Evolutionary conservation across 2,329 filamentous ascomycete genomes (phyloP).

Genomic region (Alternaria burnsii): DNA sequence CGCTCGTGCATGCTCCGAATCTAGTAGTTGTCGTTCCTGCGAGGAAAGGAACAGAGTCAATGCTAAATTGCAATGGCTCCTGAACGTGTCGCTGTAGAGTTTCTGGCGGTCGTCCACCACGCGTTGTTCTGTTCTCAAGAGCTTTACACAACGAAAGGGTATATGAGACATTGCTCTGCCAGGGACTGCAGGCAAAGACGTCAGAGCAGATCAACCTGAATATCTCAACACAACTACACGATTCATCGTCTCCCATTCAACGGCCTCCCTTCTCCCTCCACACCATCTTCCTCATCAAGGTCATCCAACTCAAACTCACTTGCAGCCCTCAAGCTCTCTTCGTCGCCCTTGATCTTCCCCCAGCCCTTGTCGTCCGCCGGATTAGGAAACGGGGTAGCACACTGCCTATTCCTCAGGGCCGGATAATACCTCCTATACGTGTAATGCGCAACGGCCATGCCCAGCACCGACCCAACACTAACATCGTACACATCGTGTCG

Average conservation of each 20-base stretch:
- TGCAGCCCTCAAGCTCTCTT: conserved; percentile 48
- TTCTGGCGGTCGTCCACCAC: too few relatives aligned
- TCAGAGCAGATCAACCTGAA: not conserved
- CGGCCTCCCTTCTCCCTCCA: conserved; percentile 28
- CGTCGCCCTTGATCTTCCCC: conserved; percentile 56
- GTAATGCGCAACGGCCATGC: conserved; percentile 64
- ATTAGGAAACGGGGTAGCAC: conserved; percentile 61
- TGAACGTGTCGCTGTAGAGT: too few relatives aligned
- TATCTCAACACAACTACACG: not conserved
- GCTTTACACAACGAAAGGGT: too few relatives aligned
- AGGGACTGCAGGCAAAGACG: not conserved
- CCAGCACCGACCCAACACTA: conserved; percentile 63
- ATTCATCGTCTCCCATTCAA: conserved; percentile 32
- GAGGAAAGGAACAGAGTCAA: too few relatives aligned
- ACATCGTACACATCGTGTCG: conserved; percentile 72
- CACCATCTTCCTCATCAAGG: conserved; percentile 37
- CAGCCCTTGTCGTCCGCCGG: conserved; percentile 47
- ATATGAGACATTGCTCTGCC: too few relatives aligned
- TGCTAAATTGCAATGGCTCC: too few relatives aligned
- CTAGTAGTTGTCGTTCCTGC: too few relatives aligned
- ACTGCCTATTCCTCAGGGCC: conserved; percentile 58
- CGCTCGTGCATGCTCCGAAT: too few relatives aligned
- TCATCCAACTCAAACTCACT: conserved; percentile 50
- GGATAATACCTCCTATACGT: conserved; percentile 70
- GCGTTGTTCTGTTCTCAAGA: too few relatives aligned